Base-by-base conservation (phyloP, 2,329 filamentous ascomycete genomes). In the Phyllosticta citribraziliensis region DNA sequence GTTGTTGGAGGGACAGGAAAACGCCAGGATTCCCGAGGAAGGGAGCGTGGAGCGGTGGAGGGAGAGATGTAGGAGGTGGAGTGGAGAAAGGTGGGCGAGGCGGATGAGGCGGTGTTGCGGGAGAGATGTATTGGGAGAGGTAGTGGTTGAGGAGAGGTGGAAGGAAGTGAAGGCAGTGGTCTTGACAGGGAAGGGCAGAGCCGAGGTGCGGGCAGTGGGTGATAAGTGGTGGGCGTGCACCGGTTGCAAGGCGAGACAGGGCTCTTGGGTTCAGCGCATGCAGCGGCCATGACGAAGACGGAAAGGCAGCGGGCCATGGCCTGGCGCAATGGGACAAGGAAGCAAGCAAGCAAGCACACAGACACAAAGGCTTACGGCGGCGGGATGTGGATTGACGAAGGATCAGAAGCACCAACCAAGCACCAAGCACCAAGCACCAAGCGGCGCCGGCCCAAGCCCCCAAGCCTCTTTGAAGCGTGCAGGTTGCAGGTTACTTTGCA, bases 211-310 rank as follows among this genome's bases (percentile, higher is more conserved):
- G 57, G 52, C 50, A 51, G 61, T 57, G 57, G 35, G 61, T 57
- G 57, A 63, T 60, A 61, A 63, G 61, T 63, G 57, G 30, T 40
- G 53, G 24, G 54, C 33, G 53, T 33, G 54, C 33, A 54, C 50
- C 56, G 61, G 57, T 58, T 60, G 56, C 57, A 63, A 55, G 57
- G 57, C 58, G 57, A 56, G 58, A 63, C 57, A 63, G 55, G 54
- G 19, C 27, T 54, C 59, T 54, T 57, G 54, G 54, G 50, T 57
- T 51, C 59, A 57, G 55, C 50, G 59, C 54, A 27, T 60, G 58
- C 58, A 60, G 55, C 27, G 50, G 56, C 24, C 55, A 24, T 53
- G 52, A 53, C 20, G 20, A 53, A 27, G 20, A 53, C 20, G 52
- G 25, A 27, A n/a, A 27, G 20, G 52, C 20, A 27, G 25, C 20